These are phyloP conservation scores for Eragrostis tef DNA, from an alignment of 202 grass and related monocot genomes.

Conservation along the genomic window DNA sequence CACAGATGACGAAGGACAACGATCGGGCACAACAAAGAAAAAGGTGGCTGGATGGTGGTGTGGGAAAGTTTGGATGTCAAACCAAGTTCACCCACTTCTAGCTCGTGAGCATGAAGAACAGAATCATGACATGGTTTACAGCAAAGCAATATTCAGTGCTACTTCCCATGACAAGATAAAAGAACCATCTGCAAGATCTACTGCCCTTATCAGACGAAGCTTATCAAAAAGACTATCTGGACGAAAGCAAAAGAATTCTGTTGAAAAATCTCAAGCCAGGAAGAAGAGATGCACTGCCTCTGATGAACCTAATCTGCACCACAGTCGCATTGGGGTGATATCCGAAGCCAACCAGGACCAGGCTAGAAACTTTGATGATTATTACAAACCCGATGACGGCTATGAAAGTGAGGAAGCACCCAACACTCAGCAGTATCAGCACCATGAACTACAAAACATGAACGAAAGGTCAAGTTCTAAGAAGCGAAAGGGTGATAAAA, in stretches of 20 bases:
- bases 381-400: conserved; percentile 46
- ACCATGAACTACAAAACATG: conserved; percentile 47
- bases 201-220: conserved; percentile 29
- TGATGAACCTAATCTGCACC: conserved; percentile 46
- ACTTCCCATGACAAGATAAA: conserved; percentile 43
- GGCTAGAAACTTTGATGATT: conserved; percentile 37
- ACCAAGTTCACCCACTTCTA: conserved; percentile 89
- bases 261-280: conserved; percentile 55
- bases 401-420: conserved; percentile 46
- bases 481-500: conserved; percentile 45
- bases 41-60: conserved; percentile 92
- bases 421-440: conserved; percentile 45
- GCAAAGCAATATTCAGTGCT: conserved; percentile 47
- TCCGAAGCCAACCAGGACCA: conserved; percentile 38
- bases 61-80: conserved; percentile 98
- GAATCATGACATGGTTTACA: conserved; percentile 41
- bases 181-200: conserved; percentile 36
- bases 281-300: conserved; percentile 53
- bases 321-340: conserved; percentile 41
- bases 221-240: conserved; percentile 45
- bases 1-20: conserved; percentile 42
- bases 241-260: conserved; percentile 54
- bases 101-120: conserved; percentile 51
- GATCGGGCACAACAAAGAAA: conserved; percentile 69
- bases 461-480: conserved; percentile 44